phyloP scores from a whole-genome alignment of 1,284 basidiomycete genomes.

The Gymnopus androsaceus region DNA sequence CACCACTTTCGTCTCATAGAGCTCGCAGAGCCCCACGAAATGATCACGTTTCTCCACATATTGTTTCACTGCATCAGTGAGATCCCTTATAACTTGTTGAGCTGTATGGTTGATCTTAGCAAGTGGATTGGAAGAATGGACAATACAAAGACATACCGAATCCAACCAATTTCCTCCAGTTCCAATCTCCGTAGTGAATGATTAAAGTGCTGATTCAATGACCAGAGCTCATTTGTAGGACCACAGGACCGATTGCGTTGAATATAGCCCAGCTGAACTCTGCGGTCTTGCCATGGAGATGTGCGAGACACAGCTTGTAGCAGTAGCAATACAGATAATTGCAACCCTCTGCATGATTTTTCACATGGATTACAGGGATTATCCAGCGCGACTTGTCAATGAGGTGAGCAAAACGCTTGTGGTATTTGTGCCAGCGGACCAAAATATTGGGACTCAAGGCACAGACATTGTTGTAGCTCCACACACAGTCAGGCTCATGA shows the following conservation, averaged over 20 bases:
- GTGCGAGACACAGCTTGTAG: constrained; percentile 13
- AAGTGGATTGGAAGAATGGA: not conserved
- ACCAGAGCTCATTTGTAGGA: constrained; percentile 12
- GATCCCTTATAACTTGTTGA: not conserved
- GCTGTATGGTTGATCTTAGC: not conserved
- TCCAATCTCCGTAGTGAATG: not conserved
- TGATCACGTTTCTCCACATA: not conserved
- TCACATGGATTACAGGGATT: not conserved
- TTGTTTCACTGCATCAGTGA: not conserved
- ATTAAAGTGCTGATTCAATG: not conserved
- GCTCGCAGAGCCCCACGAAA: not conserved
- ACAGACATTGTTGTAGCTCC: not conserved
- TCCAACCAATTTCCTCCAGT: not conserved
- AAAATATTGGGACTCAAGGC: not conserved
- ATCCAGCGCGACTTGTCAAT: not conserved
- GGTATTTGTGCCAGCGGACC: not conserved
- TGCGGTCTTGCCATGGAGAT: constrained; percentile 17
- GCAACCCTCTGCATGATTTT: not conserved
- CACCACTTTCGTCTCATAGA: not conserved
- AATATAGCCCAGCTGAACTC: constrained; percentile 15
- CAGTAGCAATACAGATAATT: not conserved
- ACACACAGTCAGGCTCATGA: not conserved
- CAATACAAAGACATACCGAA: not conserved
- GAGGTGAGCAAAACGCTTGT: not conserved
- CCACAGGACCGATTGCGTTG: constrained; percentile 9